Evolutionary conservation across 2,329 filamentous ascomycete genomes (phyloP).

Genomic region (Colletotrichum eleusines): DNA sequence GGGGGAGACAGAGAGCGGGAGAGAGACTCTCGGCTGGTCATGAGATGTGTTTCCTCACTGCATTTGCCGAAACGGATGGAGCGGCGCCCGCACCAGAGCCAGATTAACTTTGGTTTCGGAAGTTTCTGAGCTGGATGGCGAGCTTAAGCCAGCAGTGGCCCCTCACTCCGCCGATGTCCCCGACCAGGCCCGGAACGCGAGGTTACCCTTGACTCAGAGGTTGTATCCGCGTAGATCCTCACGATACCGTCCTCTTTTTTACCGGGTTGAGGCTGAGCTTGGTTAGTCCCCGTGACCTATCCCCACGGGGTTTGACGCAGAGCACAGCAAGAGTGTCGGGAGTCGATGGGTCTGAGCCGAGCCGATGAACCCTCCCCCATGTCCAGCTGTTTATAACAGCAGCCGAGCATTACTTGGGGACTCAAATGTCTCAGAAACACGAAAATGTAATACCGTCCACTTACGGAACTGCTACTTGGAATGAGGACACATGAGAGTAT

Average conservation of each 20-base stretch:
- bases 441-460: background rate
- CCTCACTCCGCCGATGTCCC: slow-evolving; percentile 10
- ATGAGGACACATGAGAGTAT: background rate
- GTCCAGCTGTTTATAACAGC: background rate
- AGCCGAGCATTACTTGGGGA: background rate
- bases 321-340: background rate
- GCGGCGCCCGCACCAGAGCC: background rate
- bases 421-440: background rate
- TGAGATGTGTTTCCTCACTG: background rate
- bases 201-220: background rate
- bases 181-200: slow-evolving; percentile 7
- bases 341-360: slow-evolving; percentile 25
- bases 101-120: slow-evolving; percentile 12
- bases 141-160: slow-evolving; percentile 11
- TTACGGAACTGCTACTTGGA: background rate
- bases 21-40: background rate
- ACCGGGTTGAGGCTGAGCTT: background rate
- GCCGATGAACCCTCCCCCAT: slow-evolving; percentile 12
- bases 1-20: too few relatives aligned
- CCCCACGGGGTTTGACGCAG: slow-evolving; percentile 13
- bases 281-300: background rate
- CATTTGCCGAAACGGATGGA: slow-evolving; percentile 15
- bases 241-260: background rate
- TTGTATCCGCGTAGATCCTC: background rate
- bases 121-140: background rate